Evolutionary conservation across 1,139 yeast genomes (phyloP), one percentile per base, ranked within the genome.

Genomic region (Hyphopichia wangnamkhiaoensis): DNA sequence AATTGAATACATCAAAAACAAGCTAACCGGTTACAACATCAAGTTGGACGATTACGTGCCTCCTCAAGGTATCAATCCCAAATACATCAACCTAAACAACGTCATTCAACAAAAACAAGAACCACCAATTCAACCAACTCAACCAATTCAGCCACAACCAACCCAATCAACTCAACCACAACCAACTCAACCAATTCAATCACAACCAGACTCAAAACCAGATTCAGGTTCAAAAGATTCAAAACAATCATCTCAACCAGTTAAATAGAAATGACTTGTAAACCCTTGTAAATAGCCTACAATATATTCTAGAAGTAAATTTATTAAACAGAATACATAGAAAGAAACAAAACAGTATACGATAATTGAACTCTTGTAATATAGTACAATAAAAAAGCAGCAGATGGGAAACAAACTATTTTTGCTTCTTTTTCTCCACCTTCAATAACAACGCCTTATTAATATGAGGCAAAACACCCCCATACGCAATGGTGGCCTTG

Each of bases 381-480:
- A 10, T 7, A 21, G 10, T 7, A 7, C 7, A 21, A 10, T 7
- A 21, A 21, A 10, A 21, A 31, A 19, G 12, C 8, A 18, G 14
- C 14, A 33, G 14, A 33, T 25, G 16, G 25, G 27, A 33, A n/a
- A 19, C 16, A 13, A 12, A 12, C 44, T 59, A 63, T 53, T 73
- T 72, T 57, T 67, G 69, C 72, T 84, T 84, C 71, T 84, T 84
- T 76, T 86, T 82, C 70, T 90, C 97, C 41, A 88, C 96, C 78
- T 91, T 91, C 69, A 90, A 80, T 65, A 91, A 74, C 59, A 90
- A 79, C 42, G 96, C 96, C 74, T 90, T 89, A 74, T 90, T 91
- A 64, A 91, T 89, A 61, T 91, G 97, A 41, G 99, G 99, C 73
- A 93, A 78, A 43, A 94, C 99, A 82, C 99, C 70, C 73, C 99